Base-by-base conservation (phyloP, 2,329 filamentous ascomycete genomes). In the Paracorniculantispora psalliotae region DNA sequence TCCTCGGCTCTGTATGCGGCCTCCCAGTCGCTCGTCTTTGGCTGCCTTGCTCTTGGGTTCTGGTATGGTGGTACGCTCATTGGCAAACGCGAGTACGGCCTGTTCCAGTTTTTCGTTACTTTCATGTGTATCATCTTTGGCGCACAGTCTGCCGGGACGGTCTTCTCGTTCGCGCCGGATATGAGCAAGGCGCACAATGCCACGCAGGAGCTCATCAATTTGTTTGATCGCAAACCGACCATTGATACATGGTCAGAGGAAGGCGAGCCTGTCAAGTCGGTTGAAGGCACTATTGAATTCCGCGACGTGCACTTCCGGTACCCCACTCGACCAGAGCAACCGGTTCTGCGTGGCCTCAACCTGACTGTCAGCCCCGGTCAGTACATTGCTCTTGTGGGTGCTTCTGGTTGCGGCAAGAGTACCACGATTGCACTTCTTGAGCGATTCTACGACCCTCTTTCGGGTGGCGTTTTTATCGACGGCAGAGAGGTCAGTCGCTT, bases 241-340 rank as follows among this genome's bases (percentile, higher is more conserved):
- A 94, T 97, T 64, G 92, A 96, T 69, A 85, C 86, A 0, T 96
- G 91, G 90, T 89, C 88, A 0, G 65, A 80, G 0, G 84, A 87
- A 1, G 92, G 92, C 17, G 81, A 84, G 19, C 75, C 74, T 2
- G 66, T 96, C 7, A 74, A 83, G 1, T 68, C 78, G 2, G 81
- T 93, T 25, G 84, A 94, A 21, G 93, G 92, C 26, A 82, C 81
- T 13, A 84, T 99, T 63, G 92, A 97, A 71, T 96, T 99, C 77
- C 86, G 89, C 21, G 87, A 96, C 64, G 92, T 97, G 2, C 91
- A 96, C 71, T 97, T 97, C 81, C 85, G 91, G 44, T 99, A 97
- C 68, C 92, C 93, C 0, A 96, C 91, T 0, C 85, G 94, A 1
- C 90, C 91, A 0, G 91, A 96, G 65, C 91, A 96, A 66, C 90